These are phyloP conservation scores for Dalbergia oliveri DNA, from an alignment of 306 rosid species.

Conservation along the genomic window DNA sequence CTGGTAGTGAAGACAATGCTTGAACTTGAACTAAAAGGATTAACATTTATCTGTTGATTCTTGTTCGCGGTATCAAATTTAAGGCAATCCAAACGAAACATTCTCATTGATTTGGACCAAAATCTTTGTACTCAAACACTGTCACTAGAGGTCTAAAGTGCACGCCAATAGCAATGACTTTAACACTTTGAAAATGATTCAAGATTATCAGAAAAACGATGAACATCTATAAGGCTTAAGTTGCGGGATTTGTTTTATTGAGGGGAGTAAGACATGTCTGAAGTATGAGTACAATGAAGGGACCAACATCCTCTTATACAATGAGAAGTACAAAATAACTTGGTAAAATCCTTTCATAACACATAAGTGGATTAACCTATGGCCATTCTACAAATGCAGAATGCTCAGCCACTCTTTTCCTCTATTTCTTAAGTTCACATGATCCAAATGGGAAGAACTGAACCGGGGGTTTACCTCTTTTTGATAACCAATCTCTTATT, in stretches of 20 bases:
- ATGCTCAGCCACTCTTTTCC: slow-evolving; percentile 17
- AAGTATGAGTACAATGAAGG: slow-evolving; percentile 41
- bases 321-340: slow-evolving; percentile 26
- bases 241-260: slow-evolving; percentile 35
- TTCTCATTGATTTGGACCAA: not conserved
- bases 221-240: slow-evolving; percentile 35
- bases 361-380: slow-evolving; percentile 20
- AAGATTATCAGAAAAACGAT: slow-evolving; percentile 40
- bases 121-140: slow-evolving; percentile 24
- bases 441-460: slow-evolving; percentile 29
- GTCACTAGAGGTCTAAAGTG: slow-evolving; percentile 36
- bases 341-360: slow-evolving; percentile 32
- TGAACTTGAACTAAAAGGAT: slow-evolving; percentile 40
- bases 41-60: slow-evolving; percentile 32
- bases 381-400: slow-evolving; percentile 41
- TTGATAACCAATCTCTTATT: slow-evolving; percentile 40
- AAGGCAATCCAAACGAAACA: slow-evolving; percentile 23
- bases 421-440: slow-evolving; percentile 29
- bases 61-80: slow-evolving; percentile 19
- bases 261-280: slow-evolving; percentile 28
- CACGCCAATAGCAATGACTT: slow-evolving; percentile 35
- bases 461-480: slow-evolving; percentile 46
- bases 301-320: slow-evolving; percentile 31
- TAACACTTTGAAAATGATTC: slow-evolving; percentile 36
- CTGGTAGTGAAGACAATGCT: slow-evolving; percentile 40